These are phyloP conservation scores for Rhododendron ovatum DNA, from an alignment of 148 eudicot genomes.

Conservation along the genomic window DNA sequence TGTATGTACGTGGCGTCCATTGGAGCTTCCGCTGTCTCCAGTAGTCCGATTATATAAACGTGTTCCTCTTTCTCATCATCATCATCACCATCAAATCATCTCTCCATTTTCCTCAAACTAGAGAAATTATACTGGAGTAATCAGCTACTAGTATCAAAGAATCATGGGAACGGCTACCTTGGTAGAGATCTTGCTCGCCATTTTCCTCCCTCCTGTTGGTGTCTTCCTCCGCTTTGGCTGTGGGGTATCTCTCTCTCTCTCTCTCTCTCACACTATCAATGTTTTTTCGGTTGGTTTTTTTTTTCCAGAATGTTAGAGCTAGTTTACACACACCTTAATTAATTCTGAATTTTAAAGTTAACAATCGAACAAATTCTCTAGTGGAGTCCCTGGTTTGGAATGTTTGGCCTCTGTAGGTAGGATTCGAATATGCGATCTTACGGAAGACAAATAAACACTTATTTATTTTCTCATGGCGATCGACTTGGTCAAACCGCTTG, in stretches of 20 bases:
- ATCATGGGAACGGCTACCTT: slow-evolving; percentile 44
- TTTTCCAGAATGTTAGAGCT: fast-evolving
- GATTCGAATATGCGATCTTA: no score
- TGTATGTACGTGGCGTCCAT: not conserved
- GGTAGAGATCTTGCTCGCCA: slow-evolving; percentile 50
- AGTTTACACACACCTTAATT: fast-evolving
- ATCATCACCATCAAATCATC: not conserved
- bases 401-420: no score
- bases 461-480: no score
- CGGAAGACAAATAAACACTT: no score
- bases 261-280: not conserved
- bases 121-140: not conserved
- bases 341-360: no score
- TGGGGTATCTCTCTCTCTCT: not conserved
- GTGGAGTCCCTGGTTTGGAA: no score
- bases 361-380: no score
- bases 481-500: no score
- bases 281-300: not conserved
- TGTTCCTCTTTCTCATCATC: not conserved
- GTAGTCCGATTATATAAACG: not conserved
- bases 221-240: slow-evolving; percentile 55
- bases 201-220: slow-evolving; percentile 54
- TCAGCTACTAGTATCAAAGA: not conserved
- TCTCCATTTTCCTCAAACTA: not conserved
- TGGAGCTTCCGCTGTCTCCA: not conserved